These are phyloP conservation scores for Barnettozyma californica DNA, from an alignment of 805 yeast genomes.

Conservation along the genomic window DNA sequence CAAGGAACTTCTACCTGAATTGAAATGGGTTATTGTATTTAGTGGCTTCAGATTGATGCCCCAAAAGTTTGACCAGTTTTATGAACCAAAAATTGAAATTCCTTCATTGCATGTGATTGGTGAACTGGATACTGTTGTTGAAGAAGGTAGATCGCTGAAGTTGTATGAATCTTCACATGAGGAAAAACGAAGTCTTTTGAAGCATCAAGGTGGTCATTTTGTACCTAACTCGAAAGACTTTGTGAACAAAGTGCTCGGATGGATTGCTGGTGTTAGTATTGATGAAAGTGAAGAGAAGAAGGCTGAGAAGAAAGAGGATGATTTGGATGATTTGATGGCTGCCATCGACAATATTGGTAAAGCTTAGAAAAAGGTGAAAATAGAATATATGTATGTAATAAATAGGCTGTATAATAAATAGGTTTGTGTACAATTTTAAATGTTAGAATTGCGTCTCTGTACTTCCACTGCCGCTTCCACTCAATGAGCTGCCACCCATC, in stretches of 20 bases:
- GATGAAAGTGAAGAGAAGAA: conserved; percentile 2
- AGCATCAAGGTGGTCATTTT: conserved; percentile 94
- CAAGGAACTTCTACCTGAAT: conserved; percentile 37
- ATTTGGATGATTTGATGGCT: conserved; percentile 31
- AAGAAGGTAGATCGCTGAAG: conserved; percentile 56
- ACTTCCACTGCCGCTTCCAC: conserved; percentile 3
- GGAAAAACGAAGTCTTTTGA: conserved; percentile 41
- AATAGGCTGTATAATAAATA: not conserved
- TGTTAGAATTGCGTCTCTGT: conserved; percentile 1
- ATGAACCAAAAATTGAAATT: conserved; percentile 16
- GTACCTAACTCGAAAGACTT: conserved; percentile 76
- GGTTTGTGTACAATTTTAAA: not conserved
- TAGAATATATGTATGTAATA: not conserved
- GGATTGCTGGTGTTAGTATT: conserved; percentile 24
- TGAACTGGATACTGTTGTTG: conserved; percentile 82
- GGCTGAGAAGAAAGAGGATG: conserved; percentile 9
- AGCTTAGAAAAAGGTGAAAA: conserved; percentile 8
- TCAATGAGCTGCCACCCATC: conserved; percentile 2
- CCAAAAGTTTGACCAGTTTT: conserved; percentile 17
- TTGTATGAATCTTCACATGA: conserved; percentile 49
- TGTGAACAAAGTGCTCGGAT: conserved; percentile 28
- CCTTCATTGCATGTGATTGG: conserved; percentile 74
- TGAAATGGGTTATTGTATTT: conserved; percentile 38
- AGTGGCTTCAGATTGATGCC: conserved; percentile 50
- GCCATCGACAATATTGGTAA: conserved; percentile 38